These are phyloP conservation scores for Colletotrichum abscissum DNA, from an alignment of 2,329 filamentous ascomycete species.

Conservation along the genomic window DNA sequence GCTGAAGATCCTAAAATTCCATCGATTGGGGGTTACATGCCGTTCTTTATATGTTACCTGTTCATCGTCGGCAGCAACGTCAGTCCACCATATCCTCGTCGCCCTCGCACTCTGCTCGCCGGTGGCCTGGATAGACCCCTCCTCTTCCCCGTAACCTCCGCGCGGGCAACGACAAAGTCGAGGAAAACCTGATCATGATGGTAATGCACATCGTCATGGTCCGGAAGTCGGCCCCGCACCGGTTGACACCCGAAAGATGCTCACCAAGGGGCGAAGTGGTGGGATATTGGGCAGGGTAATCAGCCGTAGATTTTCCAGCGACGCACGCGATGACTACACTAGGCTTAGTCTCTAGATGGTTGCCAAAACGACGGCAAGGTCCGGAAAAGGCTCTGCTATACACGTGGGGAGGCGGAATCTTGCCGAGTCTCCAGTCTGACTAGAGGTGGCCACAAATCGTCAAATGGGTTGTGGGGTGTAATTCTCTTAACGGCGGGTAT, in stretches of 20 bases:
- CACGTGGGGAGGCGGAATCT: constrained; percentile 13
- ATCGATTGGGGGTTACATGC: neutral
- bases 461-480: constrained; percentile 13
- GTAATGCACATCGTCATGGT: constrained; percentile 19
- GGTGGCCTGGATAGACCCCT: neutral
- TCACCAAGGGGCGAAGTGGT: neutral
- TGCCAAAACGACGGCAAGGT: constrained; percentile 8
- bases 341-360: neutral
- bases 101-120: neutral
- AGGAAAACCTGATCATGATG: constrained; percentile 16
- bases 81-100: constrained; percentile 5
- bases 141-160: neutral
- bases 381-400: neutral
- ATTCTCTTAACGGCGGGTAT: neutral
- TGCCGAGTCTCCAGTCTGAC: constrained; percentile 7
- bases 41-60: constrained; percentile 18
- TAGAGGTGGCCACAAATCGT: constrained; percentile 4
- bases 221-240: constrained; percentile 23
- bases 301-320: constrained; percentile 9
- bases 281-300: constrained; percentile 1
- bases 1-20: constrained; percentile 7
- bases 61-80: constrained; percentile 7
- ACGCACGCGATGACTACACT: neutral
- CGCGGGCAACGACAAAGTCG: constrained; percentile 1
- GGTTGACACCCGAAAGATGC: neutral